Evolutionary conservation across 495 filamentous ascomycete species (phyloP).

Genomic region (Xylaria scruposa): DNA sequence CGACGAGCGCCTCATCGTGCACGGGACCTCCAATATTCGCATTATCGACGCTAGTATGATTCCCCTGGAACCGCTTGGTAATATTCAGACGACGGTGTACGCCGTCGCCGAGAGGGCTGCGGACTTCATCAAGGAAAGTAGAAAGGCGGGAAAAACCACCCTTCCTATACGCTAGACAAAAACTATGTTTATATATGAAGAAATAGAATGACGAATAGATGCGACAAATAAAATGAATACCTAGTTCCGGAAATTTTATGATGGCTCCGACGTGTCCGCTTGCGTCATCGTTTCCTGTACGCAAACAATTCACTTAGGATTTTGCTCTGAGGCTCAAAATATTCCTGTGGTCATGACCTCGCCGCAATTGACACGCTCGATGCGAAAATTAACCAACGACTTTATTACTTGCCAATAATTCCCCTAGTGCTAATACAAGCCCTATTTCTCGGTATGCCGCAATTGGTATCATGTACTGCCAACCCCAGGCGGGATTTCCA

Average conservation of each 20-base stretch:
- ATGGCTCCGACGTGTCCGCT: background rate
- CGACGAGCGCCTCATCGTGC: conserved; percentile 52
- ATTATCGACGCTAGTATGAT: conserved; percentile 64
- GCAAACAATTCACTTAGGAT: background rate
- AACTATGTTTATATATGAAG: background rate
- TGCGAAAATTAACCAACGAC: background rate
- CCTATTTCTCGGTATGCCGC: background rate
- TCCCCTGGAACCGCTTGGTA: conserved; percentile 53
- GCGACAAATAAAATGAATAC: background rate
- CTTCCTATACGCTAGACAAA: conserved; percentile 12
- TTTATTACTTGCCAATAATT: background rate
- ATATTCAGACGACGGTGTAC: conserved; percentile 60
- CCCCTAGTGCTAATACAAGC: background rate
- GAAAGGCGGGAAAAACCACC: background rate
- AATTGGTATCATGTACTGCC: background rate
- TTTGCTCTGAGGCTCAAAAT: background rate
- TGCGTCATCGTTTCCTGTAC: background rate
- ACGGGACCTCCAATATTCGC: conserved; percentile 54
- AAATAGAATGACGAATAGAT: background rate
- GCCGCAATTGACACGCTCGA: background rate
- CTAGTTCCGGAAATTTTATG: background rate
- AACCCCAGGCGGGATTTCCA: background rate
- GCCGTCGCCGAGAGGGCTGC: conserved; percentile 62
- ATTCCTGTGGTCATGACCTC: background rate
- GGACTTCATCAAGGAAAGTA: conserved; percentile 57